These are phyloP conservation scores for Murraya paniculata DNA, from an alignment of 345 rosid species.

Conservation along the genomic window DNA sequence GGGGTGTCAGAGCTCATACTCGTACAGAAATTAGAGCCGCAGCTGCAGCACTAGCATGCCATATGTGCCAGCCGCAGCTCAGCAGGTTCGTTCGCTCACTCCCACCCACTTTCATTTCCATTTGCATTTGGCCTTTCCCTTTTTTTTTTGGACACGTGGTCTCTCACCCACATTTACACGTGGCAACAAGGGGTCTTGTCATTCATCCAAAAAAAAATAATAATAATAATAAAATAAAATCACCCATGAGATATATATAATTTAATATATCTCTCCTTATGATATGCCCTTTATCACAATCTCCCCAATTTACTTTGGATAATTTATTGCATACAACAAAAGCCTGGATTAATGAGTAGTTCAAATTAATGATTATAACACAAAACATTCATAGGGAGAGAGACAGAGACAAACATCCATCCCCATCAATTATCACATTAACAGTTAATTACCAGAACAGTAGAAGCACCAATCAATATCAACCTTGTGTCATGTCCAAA, in stretches of 20 bases:
- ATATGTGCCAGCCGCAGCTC: no score
- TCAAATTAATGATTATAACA: not conserved
- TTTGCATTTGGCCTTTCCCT: not conserved
- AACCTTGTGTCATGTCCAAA: conserved; percentile 2
- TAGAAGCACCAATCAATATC: not conserved
- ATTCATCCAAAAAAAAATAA: not conserved
- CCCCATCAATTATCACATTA: no score
- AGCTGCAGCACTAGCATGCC: not conserved
- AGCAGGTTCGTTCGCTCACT: not conserved
- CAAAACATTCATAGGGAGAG: not conserved
- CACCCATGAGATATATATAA: no score
- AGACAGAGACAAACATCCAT: no score
- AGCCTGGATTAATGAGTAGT: not conserved
- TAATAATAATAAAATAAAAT: no score
- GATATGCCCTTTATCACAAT: not conserved
- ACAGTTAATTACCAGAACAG: no score
- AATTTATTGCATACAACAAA: no score
- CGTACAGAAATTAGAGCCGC: not conserved
- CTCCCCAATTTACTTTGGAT: not conserved
- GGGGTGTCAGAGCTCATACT: conserved; percentile 4
- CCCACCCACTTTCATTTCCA: not conserved
- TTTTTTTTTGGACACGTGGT: conserved; percentile 6
- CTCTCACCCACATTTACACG: not conserved
- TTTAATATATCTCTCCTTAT: not conserved
- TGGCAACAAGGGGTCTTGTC: conserved; percentile 38